Base-by-base conservation (phyloP, 257 asterid genomes). In the Rubia yunnanensis region DNA sequence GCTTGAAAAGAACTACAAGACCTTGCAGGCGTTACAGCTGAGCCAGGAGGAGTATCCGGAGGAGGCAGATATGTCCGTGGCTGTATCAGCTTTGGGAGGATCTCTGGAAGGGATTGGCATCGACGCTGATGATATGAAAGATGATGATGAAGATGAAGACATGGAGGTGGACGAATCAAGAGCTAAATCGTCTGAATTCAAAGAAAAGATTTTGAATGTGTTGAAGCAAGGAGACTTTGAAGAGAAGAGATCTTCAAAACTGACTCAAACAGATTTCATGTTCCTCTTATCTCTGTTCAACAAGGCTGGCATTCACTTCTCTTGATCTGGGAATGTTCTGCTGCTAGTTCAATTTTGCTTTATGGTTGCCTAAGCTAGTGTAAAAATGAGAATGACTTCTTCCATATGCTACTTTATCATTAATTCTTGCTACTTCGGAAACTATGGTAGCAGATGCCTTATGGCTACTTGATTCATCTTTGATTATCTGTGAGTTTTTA, bases 1-100 rank as follows among this genome's bases (percentile, higher is more conserved):
- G 56, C 91, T 94, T 8, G 98, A 88, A 82, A 94, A 84, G 96
- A 94, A 94, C 77, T 90, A 65, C 70, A 86, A 82, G 72, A 90
- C 98, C 6, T 66, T 94, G 88, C 95, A 86, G 66, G 92, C 95
- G 1, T 72, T 94, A 24, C 92, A 88, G 75, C 82, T 81, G 10
- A 27, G 80, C 0, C 73, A 79, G 3, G 84, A 84, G 2, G 88
- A 75, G 52, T 54, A 68, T 10, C 67, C 77, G 0, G 88, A 80
- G 3, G 97, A 88, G 58, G 64, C 41, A 0, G 92, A 83, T 65
- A 72, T 82, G 79, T 83, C 85, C 5, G 17, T 62, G 24, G 85
- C 84, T 59, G 80, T 88, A 39, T 73, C 96, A 26, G 89, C 95
- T 73, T 79, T 94, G 80, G 97, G 88, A 10, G 79, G 86, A 70